Evolutionary conservation across 2,329 filamentous ascomycete genomes (phyloP).

Genomic region (Phialemonium atrogriseum): DNA sequence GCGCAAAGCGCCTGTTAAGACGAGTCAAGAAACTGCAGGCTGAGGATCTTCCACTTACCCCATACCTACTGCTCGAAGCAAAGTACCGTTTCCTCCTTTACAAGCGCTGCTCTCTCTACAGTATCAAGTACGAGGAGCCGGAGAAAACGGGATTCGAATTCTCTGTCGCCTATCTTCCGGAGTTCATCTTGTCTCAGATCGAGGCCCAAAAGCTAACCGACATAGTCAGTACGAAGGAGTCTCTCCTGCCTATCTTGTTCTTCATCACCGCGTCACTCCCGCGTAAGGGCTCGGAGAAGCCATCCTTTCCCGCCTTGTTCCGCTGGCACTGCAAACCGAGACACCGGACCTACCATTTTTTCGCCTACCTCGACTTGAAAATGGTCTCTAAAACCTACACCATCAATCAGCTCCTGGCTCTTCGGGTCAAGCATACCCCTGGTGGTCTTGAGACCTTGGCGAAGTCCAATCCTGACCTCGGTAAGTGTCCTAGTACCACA

Average conservation of each 20-base stretch:
- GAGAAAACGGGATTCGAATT: no score
- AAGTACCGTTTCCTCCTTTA: no score
- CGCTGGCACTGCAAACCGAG: slow-evolving; percentile 24
- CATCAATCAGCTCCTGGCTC: slow-evolving; percentile 34
- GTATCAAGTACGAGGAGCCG: no score
- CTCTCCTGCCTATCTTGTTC: slow-evolving; percentile 22
- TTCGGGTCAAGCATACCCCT: slow-evolving; percentile 17
- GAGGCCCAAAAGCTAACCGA: slow-evolving; percentile 29
- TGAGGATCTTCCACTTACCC: no score
- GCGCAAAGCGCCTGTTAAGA: no score
- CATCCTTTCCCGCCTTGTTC: slow-evolving; percentile 28
- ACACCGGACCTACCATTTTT: slow-evolving; percentile 30
- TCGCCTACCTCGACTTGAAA: slow-evolving; percentile 26
- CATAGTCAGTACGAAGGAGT: slow-evolving; percentile 17
- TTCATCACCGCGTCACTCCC: slow-evolving; percentile 19
- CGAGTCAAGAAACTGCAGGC: no score
- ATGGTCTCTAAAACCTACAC: slow-evolving; percentile 38
- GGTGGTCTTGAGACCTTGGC: slow-evolving; percentile 6
- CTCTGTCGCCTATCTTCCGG: no score
- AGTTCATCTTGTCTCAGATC: slow-evolving; percentile 31
- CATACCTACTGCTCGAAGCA: no score
- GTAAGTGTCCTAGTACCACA: no score
- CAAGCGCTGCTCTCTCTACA: no score
- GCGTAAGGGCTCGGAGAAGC: slow-evolving; percentile 10
- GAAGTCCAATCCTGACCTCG: slow-evolving; percentile 27